Conservation (phyloP, 2,329 filamentous ascomycete species). For the Diaporthe batatas region DNA sequence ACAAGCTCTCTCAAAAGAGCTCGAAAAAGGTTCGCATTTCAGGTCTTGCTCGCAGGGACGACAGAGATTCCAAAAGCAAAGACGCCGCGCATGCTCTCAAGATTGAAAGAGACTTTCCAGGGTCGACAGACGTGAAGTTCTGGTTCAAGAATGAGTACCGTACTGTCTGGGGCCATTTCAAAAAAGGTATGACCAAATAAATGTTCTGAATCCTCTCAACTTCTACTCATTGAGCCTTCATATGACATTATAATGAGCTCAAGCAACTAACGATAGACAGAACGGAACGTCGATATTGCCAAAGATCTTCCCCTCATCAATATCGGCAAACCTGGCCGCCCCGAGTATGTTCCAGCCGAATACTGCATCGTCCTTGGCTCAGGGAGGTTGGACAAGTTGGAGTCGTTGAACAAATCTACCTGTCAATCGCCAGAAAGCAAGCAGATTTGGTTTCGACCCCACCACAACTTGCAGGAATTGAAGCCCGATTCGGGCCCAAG, state of each 20-base stretch:
- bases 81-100: background rate
- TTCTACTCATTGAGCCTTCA: background rate
- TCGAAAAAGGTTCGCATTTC: background rate
- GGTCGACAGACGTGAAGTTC: background rate
- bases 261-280: background rate
- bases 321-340: constrained; percentile 68
- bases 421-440: constrained; percentile 77
- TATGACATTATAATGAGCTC: background rate
- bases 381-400: constrained; percentile 60
- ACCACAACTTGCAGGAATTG: background rate
- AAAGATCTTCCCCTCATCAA: constrained; percentile 73
- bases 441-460: constrained; percentile 69
- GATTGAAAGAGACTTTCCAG: background rate
- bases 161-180: background rate
- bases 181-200: background rate
- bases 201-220: background rate
- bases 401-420: constrained; percentile 79
- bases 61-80: background rate
- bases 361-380: constrained; percentile 57
- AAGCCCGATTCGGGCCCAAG: background rate
- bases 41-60: background rate
- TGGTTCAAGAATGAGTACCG: background rate
- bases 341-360: constrained; percentile 77
- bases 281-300: constrained; percentile 34
- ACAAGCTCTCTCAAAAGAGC: constrained; percentile 41